Evolutionary conservation across 345 rosid species (phyloP), one percentile per base, ranked within the genome.

Genomic region (Populus ilicifolia): DNA sequence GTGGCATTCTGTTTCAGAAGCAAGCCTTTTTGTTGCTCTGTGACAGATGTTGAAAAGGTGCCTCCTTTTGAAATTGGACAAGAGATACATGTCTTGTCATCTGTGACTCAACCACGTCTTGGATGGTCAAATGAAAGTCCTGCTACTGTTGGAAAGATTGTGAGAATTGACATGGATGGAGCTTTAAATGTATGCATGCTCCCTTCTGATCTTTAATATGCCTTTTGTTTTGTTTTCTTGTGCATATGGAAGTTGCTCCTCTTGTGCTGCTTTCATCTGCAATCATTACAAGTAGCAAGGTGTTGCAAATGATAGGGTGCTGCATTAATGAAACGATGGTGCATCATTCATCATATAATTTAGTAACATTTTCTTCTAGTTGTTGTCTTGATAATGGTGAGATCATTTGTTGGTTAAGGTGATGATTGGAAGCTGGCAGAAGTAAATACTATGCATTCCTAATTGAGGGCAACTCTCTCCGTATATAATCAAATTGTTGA

Each of bases 81-180:
- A 82, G 97, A 92, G 86, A 91, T 96, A 78, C 97, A 86, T 74
- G 83, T 93, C 80, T 81, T 87, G 87, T 88, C 97, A 54, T 86
- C 98, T 66, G 90, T 93, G 33, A 74, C 90, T 62, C 96, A 92
- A 86, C 99, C 99, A 77, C 87, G 92, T 70, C 97, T 96, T 78
- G 99, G 99, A 79, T 96, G 99, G 99, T 92, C 96, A 77, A 88
- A 91, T 81, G 97, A 96, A 84, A 92, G 92, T 76, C 94, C 93
- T 25, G 97, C 98, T 59, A 92, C 97, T 69, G 89, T 92, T 77
- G 99, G 98, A 68, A 93, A 89, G 86, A 87, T 96, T 83, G 84
- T 72, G 44, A 91, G 92, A 79, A 92, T 96, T 63, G 97, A 96
- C 89, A 92, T 93, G 98, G 98, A 96, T 81, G 98, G 99, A 69